Base-by-base conservation (phyloP, 768 basidiomycete genomes). In the Tylopilus cervinicoccineus region DNA sequence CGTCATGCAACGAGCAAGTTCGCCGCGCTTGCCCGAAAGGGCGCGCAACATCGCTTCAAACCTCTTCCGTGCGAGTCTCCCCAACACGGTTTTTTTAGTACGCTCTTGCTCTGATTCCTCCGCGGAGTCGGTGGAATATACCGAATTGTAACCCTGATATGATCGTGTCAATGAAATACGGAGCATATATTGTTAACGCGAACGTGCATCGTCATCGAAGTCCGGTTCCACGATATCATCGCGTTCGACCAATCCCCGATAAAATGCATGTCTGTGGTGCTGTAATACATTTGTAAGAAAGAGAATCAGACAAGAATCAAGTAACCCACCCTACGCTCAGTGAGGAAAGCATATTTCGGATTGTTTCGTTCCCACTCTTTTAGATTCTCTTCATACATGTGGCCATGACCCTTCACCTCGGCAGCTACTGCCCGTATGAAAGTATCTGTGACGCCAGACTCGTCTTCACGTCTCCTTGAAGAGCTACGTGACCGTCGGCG, bases 1-100 rank as follows among this genome's bases (percentile, higher is more conserved):
- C n/a, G 87, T 81, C 96, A 98, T 99, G 52, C 89, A 93, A 20
- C 93, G 77, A 27, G 92, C 96, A 32, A 98, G 82, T 66, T 94
- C 92, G 6, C 89, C 93, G 48, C 93, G 74, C 58, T 85, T 83
- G 3, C 93, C 93, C 7, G 84, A 84, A 59, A 98, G 71, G 7
- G 81, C 84, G 17, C 96, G 81, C 36, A 99, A 75, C 84, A 97
- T 91, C 3, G 84, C 81, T 68, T 96, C 91, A 58, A 98, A 94
- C 45, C 93, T 76, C 52, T 79, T 81, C 45, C 88, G 78, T 22
- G 94, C 90, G 20, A 90, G 69, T 60, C 76, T 83, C 4, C 93
- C 93, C 2, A 99, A 75, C 19, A 73, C 73, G 38, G 76, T 89
- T 71, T 89, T 95, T 32, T 82, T 79, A 3, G 75, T 76, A 16